Evolutionary conservation across 2,329 filamentous ascomycete species (phyloP), one percentile per base, ranked within the genome.

Genomic region (Aspergillus piperis): DNA sequence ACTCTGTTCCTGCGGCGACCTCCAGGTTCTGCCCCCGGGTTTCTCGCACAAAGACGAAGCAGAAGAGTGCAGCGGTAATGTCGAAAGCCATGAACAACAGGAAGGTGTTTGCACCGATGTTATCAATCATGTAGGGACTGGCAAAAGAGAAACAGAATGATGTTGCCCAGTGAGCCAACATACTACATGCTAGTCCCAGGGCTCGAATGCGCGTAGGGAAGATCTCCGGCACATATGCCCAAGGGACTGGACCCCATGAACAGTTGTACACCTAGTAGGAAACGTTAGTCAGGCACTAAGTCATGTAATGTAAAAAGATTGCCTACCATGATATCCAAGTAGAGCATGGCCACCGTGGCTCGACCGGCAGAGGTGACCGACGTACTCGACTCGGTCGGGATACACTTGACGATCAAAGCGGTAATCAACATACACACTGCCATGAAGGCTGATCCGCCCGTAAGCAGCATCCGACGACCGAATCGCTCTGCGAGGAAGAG

Each of bases 371-470:
- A 53, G 7, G 63, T 57, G 39, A 66, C 62, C 1, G 52, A 52
- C 0, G 80, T 75, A 2, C 72, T 67, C 5, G 68, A 53, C 21
- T 75, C 64, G 0, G 77, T 76, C 1, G 80, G 80, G 50, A 79
- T 75, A 1, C 73, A 78, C 21, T 77, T 76, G 23, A 80, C 77
- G 6, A 84, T 71, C 8, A 79, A 71, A 1, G 78, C 78, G 13
- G 83, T 78, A 51, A 83, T 80, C 55, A 84, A 76, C 80, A 84
- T 83, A 64, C 80, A 82, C 2, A 68, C 65, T 10, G 78, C 80
- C 82, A 84, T 84, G 36, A 80, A 72, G 23, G 79, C 75, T 0
- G 81, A 78, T 1, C 81, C 81, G 4, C 71, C 69, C 7, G 83
- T 74, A 1, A 85, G 75, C 0, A 81, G 80, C n/a, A 77, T 77